Base-by-base conservation (phyloP, 169 alveolate species). In the Eimeria brunetti region DNA sequence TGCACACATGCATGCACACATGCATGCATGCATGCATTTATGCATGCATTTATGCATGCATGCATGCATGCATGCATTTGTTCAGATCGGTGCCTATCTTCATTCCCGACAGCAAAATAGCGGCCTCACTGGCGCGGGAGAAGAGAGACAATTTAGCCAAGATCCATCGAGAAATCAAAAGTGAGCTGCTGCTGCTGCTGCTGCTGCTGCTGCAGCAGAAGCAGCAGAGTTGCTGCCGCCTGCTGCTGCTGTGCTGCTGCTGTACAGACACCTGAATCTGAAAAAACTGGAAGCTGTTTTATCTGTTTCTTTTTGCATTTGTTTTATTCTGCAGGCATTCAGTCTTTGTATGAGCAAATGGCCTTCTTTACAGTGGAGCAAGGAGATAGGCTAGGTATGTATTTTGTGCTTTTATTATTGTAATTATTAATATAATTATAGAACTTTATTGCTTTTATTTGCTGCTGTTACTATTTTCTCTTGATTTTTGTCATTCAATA, bases 131-230 rank as follows among this genome's bases (percentile, higher is more conserved):
- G 38, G 75, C 33, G 30, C 56, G 38, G 56, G 94, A 89, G 86
- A 76, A 89, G 62, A 62, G 53, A 44, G 94, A 89, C 46, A 58
- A 83, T n/a, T 86, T 89, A 30, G 94, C 88, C 6, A 71, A 71
- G 71, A 89, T 89, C n/a, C 94, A 89, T 36, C 62, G 78, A n/a
- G 94, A 89, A 22, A 73, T 88, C 24, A 62, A 71, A 88, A 75
- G 94, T 88, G 69, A 62, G 56, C 44, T 1, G 0, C 9, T 30
- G 9, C 36, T 0, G 16, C 80, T 69, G 38, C 38, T 2, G 46
- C 8, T n/a, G 33, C 36, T 2, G 12, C 76, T 0, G 46, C 12
- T 1, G 44, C 22, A 14, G 38, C 46, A 69, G 38, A 27, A 33
- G 22, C 80, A 69, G 49, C n/a, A 18, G 0, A 60, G 20, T 60